Evolutionary conservation across 352 stramenopile species (phyloP).

Genomic region (Pseudoperonospora humuli): DNA sequence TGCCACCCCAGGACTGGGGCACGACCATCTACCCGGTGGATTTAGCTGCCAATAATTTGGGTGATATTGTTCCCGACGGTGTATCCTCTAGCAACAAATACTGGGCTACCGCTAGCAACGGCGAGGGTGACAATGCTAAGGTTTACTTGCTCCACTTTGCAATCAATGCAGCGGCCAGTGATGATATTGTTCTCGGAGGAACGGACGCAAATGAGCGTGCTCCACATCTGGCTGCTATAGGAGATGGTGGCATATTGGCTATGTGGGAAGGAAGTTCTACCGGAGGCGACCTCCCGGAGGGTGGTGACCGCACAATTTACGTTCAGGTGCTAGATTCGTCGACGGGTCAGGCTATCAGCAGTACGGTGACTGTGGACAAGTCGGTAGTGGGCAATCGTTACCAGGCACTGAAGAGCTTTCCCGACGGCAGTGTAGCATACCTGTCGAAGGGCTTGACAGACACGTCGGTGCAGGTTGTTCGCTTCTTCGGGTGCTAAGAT

Average conservation of each 20-base stretch:
- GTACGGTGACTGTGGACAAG: conserved; percentile 33
- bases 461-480: conserved; percentile 43
- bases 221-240: conserved; percentile 36
- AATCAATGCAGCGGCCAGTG: conserved; percentile 30
- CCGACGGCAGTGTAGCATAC: conserved; percentile 47
- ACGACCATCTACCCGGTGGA: conserved; percentile 54
- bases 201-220: conserved; percentile 42
- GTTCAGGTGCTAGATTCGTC: conserved; percentile 39
- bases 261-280: conserved; percentile 40
- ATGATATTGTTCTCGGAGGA: conserved; percentile 50
- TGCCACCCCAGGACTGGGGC: conserved; percentile 40
- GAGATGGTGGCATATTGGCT: conserved; percentile 31
- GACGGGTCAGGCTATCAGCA: conserved; percentile 34
- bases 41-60: conserved; percentile 36
- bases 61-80: conserved; percentile 38
- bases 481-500: conserved; percentile 35
- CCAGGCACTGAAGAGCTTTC: conserved; percentile 45
- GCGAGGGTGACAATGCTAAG: conserved; percentile 35
- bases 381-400: conserved; percentile 51
- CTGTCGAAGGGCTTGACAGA: conserved; percentile 34
- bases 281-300: conserved; percentile 27
- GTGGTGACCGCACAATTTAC: conserved; percentile 33
- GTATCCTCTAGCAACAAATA: conserved; percentile 30
- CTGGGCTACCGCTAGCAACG: conserved; percentile 57
- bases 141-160: conserved; percentile 54